These are phyloP conservation scores for Manihot esculenta DNA, from an alignment of 441 rosid species.

Conservation along the genomic window DNA sequence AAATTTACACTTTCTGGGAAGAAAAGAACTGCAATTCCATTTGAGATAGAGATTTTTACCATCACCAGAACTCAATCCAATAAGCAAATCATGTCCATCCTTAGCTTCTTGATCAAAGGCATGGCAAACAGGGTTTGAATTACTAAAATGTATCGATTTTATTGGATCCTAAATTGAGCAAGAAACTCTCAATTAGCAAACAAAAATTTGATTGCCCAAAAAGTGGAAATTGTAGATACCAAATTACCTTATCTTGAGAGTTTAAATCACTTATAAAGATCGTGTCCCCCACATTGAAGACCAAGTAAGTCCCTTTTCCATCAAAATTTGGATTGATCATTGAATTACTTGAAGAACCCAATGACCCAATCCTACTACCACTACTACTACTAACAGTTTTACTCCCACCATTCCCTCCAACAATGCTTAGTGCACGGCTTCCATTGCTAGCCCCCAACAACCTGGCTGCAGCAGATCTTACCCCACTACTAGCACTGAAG, in stretches of 20 bases:
- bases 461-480: slow-evolving; percentile 89
- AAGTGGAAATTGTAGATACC: slow-evolving; percentile 17
- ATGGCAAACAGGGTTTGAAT: slow-evolving; percentile 88
- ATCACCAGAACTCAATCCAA: slow-evolving; percentile 92
- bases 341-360: slow-evolving; percentile 64
- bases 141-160: slow-evolving; percentile 90
- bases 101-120: slow-evolving; percentile 92
- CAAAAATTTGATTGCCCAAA: slow-evolving; percentile 14
- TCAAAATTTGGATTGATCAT: slow-evolving; percentile 74
- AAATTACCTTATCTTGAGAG: slow-evolving; percentile 91
- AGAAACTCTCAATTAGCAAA: slow-evolving; percentile 22
- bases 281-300: slow-evolving; percentile 93
- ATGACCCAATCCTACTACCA: slow-evolving; percentile 72
- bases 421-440: slow-evolving; percentile 81
- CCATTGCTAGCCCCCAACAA: slow-evolving; percentile 87
- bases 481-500: slow-evolving; percentile 74
- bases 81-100: slow-evolving; percentile 96
- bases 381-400: slow-evolving; percentile 62
- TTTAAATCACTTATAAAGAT: slow-evolving; percentile 94
- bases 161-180: slow-evolving; percentile 77
- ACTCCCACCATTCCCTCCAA: slow-evolving; percentile 91
- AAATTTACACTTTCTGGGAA: slow-evolving; percentile 7
- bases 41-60: slow-evolving; percentile 49
- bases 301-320: slow-evolving; percentile 95
- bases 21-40: slow-evolving; percentile 21